phyloP scores from a whole-genome alignment of 2,329 filamentous ascomycete species.

The Penicillium sp. region DNA sequence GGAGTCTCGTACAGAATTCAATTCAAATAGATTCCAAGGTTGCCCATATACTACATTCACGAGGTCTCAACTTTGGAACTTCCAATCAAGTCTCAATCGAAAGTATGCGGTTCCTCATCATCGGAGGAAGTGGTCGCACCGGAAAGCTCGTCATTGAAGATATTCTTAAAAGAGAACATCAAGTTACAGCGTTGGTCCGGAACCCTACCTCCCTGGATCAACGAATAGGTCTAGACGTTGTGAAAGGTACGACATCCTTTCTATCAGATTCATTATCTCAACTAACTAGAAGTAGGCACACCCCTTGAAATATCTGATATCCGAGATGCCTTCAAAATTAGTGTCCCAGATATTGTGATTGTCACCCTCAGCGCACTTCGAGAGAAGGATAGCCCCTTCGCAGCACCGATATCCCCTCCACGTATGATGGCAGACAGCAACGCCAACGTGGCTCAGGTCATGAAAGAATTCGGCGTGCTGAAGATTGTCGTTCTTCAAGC shows the following conservation, averaged over 20 bases:
- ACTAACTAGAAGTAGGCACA: constrained; percentile 16
- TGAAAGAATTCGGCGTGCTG: constrained; percentile 37
- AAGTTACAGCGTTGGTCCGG: constrained; percentile 44
- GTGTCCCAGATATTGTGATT: constrained; percentile 43
- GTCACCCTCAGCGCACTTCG: constrained; percentile 53
- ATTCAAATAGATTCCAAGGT: no score
- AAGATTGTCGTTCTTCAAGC: constrained; percentile 55
- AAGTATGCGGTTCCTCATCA: constrained; percentile 38
- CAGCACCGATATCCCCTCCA: constrained; percentile 45
- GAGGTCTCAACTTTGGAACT: background rate
- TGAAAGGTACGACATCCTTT: constrained; percentile 17
- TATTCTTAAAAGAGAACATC: constrained; percentile 41
- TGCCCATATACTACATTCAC: no score
- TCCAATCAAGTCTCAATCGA: background rate
- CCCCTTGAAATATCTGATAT: constrained; percentile 24
- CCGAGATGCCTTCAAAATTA: constrained; percentile 14
- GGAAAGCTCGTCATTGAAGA: constrained; percentile 46
- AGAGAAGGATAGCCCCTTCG: constrained; percentile 51
- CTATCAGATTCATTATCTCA: background rate
- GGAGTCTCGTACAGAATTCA: no score
- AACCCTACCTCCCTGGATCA: constrained; percentile 27
- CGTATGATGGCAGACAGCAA: constrained; percentile 52
- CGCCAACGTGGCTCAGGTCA: constrained; percentile 38
- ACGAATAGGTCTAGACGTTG: constrained; percentile 18
- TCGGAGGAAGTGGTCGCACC: constrained; percentile 49